Evolutionary conservation across 139 green algal species (phyloP).

Genomic region (Coccomyxa sp.): DNA sequence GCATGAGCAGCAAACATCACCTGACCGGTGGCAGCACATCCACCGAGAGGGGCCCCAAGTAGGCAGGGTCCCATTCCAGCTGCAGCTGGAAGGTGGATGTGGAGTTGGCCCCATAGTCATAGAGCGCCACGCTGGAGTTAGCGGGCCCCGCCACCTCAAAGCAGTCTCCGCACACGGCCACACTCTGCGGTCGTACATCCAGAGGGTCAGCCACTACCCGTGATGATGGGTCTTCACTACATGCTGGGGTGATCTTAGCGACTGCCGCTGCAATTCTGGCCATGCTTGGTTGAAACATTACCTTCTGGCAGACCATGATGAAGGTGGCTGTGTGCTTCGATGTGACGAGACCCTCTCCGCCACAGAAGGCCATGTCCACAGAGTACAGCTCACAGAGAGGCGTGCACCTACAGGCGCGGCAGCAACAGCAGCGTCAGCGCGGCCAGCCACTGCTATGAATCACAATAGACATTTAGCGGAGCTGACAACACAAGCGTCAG

Average conservation of each 20-base stretch:
- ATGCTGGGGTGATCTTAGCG: no score
- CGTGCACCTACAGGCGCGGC: not conserved
- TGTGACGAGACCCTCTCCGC: conserved; percentile 12
- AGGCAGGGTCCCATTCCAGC: conserved; percentile 11
- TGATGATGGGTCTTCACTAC: not conserved
- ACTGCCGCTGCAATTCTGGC: no score
- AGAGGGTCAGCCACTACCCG: not conserved
- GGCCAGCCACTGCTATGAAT: no score
- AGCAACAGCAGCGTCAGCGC: not conserved
- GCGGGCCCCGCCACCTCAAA: conserved; percentile 12
- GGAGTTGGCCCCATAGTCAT: conserved; percentile 10
- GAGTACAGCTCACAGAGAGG: conserved; percentile 17
- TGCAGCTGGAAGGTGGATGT: conserved; percentile 13
- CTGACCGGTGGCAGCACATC: conserved; percentile 6
- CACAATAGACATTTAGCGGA: no score
- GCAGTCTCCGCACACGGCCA: conserved; percentile 7
- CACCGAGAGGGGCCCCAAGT: conserved; percentile 11
- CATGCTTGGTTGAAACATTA: no score
- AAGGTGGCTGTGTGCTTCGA: not conserved
- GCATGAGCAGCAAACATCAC: conserved; percentile 4
- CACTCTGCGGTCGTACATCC: no score
- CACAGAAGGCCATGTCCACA: conserved; percentile 24
- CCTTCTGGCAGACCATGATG: conserved; percentile 11
- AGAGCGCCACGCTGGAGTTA: conserved; percentile 10
- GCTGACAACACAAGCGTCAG: no score